Base-by-base conservation (phyloP, 2,329 filamentous ascomycete species). In the Colletotrichum limetticola region DNA sequence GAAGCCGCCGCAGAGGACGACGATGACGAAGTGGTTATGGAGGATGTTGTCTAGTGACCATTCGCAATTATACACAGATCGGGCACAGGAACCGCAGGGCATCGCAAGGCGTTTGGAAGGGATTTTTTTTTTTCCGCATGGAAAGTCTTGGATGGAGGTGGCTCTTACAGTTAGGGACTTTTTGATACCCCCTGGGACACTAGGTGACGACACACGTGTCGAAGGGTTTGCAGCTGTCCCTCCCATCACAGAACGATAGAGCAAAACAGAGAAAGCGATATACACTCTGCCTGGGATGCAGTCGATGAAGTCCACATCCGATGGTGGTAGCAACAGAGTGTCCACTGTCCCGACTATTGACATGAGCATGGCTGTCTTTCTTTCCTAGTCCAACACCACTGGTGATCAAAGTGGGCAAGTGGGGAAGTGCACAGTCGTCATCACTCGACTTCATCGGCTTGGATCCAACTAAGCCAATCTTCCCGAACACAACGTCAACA, bases 11-110 rank as follows among this genome's bases (percentile, higher is more conserved):
- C 85, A 2, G 91, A 90, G 28, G 89, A 89, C 12, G 93, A 93
- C 30, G 91, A 92, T 26, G 89, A 91, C 26, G 87, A 92, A 66
- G 86, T 92, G 70, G 91, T 95, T 81, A 95, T 97, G 89, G 94
- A 96, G 82, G 94, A 95, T 81, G 93, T 95, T n/a, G 77, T 88
- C n/a, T 61, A 61, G 42, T 49, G 42, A 24, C 42, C 57, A 12
- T n/a, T 62, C 58, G 57, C 46, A 59, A 26, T 68, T 65, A 52
- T 8, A 37, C 24, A 58, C 24, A 22, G 37, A 35, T 37, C 28
- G 22, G 22, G 37, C 37, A 60, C 12, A 32, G 28, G 16, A 49
- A 19, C 32, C 32, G 32, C 55, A 46, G 52, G 62, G 62, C 49
- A 71, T 75, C 66, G 65, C 67, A 68, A 46, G 72, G 67, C 69